Percentiles rank a stretch among this genome's conserved stretches.
These are phyloP conservation scores for Ceratocystis lukuohia DNA, from an alignment of 2,329 filamentous ascomycete genomes.

Conservation along the genomic window DNA sequence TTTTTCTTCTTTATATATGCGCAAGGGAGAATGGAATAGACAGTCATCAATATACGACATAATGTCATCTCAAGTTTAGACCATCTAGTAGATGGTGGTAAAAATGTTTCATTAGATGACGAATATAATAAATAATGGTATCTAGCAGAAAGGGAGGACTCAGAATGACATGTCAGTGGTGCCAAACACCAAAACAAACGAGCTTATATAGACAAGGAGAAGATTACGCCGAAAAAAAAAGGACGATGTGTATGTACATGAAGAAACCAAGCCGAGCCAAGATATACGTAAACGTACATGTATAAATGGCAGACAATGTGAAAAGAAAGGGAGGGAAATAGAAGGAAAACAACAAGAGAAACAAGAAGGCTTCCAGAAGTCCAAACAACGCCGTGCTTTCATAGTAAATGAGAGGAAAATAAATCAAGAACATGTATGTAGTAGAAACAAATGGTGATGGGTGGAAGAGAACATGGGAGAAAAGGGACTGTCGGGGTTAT, in stretches of 20 bases:
- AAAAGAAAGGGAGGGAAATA: neutral
- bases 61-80: neutral
- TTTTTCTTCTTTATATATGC: neutral
- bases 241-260: neutral
- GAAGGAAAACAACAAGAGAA: neutral
- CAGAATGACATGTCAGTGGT: neutral
- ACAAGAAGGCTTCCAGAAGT: neutral
- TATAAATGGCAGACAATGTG: neutral
- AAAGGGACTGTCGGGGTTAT: neutral
- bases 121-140: neutral
- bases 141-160: neutral
- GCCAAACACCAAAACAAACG: neutral
- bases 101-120: neutral
- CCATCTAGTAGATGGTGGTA: neutral
- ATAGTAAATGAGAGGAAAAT: neutral
- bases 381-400: neutral
- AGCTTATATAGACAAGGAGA: neutral
- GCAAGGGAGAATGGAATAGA: neutral
- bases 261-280: neutral
- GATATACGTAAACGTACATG: neutral
- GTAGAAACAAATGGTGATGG: neutral
- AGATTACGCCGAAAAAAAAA: neutral
- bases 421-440: neutral
- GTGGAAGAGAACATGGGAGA: neutral
- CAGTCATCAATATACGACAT: neutral